These are phyloP conservation scores for Fistulifera pelliculosa DNA, from an alignment of 108 stramenopile genomes.

Conservation along the genomic window DNA sequence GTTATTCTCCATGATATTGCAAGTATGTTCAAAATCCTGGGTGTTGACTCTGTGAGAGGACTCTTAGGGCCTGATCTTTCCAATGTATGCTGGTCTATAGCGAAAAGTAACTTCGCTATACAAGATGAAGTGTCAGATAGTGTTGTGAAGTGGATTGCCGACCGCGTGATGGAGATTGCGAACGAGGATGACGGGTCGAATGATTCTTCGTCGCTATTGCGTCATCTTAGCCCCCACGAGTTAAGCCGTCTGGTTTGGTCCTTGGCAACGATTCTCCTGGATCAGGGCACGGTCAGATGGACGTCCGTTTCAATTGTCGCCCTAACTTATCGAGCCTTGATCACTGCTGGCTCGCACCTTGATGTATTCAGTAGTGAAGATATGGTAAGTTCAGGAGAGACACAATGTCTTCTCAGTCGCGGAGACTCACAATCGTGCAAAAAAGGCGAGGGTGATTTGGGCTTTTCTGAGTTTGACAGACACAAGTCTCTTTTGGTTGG, in stretches of 20 bases:
- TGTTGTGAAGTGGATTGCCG: too few relatives aligned
- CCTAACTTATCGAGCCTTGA: conserved; percentile 14
- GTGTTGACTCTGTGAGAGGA: conserved; percentile 9
- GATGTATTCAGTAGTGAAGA: conserved; percentile 22
- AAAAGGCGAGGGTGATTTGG: conserved; percentile 28
- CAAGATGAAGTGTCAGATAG: background rate
- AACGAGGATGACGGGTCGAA: background rate
- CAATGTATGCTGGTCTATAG: conserved; percentile 45
- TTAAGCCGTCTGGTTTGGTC: conserved; percentile 43
- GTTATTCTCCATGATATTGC: conserved; percentile 22
- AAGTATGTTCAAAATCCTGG: conserved; percentile 17
- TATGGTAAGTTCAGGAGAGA: conserved; percentile 15
- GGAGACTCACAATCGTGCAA: background rate
- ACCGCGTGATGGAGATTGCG: background rate
- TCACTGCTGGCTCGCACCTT: conserved; percentile 9
- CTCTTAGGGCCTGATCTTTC: conserved; percentile 28
- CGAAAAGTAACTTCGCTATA: conserved; percentile 7
- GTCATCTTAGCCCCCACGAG: conserved; percentile 35
- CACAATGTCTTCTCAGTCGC: background rate
- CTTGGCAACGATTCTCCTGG: conserved; percentile 16
- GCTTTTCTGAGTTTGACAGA: conserved; percentile 31
- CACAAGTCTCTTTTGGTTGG: conserved; percentile 3
- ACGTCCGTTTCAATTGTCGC: conserved; percentile 1
- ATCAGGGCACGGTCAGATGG: background rate
- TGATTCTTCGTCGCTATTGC: conserved; percentile 2